phyloP scores from a whole-genome alignment of 176 grass and related monocot genomes.

The Zoysia japonica region DNA sequence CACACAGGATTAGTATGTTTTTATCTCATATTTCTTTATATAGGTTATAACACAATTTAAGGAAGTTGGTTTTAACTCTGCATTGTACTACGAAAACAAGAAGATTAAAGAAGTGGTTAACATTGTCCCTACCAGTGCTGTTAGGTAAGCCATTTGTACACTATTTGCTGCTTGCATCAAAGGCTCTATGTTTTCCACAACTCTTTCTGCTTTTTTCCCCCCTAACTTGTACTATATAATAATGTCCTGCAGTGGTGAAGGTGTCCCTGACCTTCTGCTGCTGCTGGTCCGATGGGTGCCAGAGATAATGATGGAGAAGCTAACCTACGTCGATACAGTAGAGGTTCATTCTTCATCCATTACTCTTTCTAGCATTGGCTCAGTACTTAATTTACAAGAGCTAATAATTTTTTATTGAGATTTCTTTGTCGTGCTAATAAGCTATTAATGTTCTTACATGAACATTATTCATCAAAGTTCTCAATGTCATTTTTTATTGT shows the following conservation, averaged over 20 bases:
- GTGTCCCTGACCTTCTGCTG: constrained; percentile 66
- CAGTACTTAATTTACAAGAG: too few species aligned
- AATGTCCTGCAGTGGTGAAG: constrained; percentile 57
- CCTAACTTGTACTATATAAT: constrained; percentile 16
- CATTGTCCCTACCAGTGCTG: constrained; percentile 72
- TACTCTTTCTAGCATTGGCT: not conserved
- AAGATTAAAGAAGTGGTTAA: constrained; percentile 60
- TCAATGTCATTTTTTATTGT: constrained; percentile 1
- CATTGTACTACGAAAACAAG: constrained; percentile 72
- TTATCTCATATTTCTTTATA: not conserved
- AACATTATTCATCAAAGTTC: not conserved
- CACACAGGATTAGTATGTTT: not conserved
- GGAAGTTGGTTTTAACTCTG: constrained; percentile 57
- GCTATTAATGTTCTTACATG: not conserved
- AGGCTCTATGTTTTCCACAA: not conserved
- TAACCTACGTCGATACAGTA: constrained; percentile 38
- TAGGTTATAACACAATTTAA: constrained; percentile 62
- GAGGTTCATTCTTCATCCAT: constrained; percentile 6
- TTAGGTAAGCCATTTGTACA: constrained; percentile 35
- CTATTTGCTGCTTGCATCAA: not conserved
- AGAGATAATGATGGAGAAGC: constrained; percentile 63
- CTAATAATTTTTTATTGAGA: not conserved
- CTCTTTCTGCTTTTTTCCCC: not conserved
- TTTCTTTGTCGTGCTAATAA: not conserved
- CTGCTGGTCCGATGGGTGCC: constrained; percentile 70